A percentile compares a stretch with the other conserved stretches of the same genome.
phyloP scores from a whole-genome alignment of 164 flowering plant genomes.

The Annona cherimola region DNA sequence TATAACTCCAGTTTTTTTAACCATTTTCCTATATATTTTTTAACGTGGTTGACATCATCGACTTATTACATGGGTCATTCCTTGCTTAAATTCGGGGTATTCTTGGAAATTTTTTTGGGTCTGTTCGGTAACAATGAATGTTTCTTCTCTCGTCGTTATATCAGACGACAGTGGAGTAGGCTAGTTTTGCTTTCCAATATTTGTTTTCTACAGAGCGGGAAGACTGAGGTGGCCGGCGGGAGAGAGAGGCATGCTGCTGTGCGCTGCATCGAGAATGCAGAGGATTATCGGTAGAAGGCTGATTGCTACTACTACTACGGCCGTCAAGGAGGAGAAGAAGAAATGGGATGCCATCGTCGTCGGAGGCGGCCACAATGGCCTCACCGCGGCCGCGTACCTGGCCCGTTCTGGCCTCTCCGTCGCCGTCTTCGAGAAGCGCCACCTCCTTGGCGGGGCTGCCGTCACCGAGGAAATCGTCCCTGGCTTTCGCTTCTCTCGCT shows the following conservation, averaged over 20 bases:
- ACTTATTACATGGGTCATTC: too few relatives aligned
- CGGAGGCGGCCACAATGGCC: conserved; percentile 96
- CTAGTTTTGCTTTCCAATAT: too few relatives aligned
- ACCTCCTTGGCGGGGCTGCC: conserved; percentile 88
- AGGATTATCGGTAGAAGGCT: not conserved
- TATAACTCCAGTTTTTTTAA: too few relatives aligned
- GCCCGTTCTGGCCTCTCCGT: conserved; percentile 93
- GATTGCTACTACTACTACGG: not conserved
- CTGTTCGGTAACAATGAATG: too few relatives aligned
- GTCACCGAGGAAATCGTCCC: conserved; percentile 91
- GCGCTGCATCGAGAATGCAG: not conserved
- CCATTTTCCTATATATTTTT: too few relatives aligned
- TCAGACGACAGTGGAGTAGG: too few relatives aligned
- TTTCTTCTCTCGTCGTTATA: too few relatives aligned
- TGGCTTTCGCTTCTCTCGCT: conserved; percentile 92
- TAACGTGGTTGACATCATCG: too few relatives aligned
- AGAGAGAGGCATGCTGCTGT: not conserved
- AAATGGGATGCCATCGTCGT: conserved; percentile 90
- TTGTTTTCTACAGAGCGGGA: too few relatives aligned
- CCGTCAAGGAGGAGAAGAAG: not conserved
- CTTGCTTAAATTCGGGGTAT: too few relatives aligned
- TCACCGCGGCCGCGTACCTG: conserved; percentile 87
- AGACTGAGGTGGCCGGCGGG: not conserved
- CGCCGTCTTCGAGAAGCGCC: conserved; percentile 91
- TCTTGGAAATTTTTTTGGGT: too few relatives aligned